Conservation (phyloP, 257 asterid species). For the Gentiana macrophylla region DNA sequence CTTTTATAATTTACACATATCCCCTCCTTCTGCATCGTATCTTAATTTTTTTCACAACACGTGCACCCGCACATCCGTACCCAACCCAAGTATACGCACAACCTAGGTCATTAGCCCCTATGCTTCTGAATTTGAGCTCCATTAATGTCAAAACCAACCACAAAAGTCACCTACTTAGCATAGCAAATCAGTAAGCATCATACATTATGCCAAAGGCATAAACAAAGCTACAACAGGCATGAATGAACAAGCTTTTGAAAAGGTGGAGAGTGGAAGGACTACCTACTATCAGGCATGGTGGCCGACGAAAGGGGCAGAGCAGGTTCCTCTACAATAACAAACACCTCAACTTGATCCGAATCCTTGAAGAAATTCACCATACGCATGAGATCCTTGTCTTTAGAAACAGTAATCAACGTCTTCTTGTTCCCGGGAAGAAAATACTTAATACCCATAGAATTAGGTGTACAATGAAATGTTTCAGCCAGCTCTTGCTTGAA, state of each 20-base stretch:
- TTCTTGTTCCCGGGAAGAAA: conserved; percentile 11
- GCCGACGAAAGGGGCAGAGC: conserved; percentile 19
- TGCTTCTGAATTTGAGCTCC: not conserved
- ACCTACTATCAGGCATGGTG: conserved; percentile 86
- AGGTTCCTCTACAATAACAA: conserved; percentile 18
- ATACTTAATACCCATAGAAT: conserved; percentile 7
- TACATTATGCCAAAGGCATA: too few relatives aligned
- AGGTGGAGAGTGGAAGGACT: conserved; percentile 4
- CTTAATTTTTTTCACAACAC: too few relatives aligned
- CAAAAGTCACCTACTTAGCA: too few relatives aligned
- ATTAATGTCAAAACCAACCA: too few relatives aligned
- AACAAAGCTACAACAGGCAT: too few relatives aligned
- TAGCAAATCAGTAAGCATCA: too few relatives aligned
- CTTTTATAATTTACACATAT: too few relatives aligned
- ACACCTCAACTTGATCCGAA: conserved; percentile 13
- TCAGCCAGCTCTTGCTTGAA: conserved; percentile 35
- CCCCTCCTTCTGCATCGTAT: too few relatives aligned
- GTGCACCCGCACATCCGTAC: too few relatives aligned
- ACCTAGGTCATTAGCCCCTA: too few relatives aligned
- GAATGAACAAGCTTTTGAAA: not conserved
- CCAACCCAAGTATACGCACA: too few relatives aligned
- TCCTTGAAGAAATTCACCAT: conserved; percentile 11
- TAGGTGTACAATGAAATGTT: not conserved
- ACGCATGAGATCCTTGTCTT: conserved; percentile 11
- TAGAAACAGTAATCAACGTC: conserved; percentile 6